phyloP scores from a whole-genome alignment of 2,329 filamentous ascomycete genomes.

The Penicillium sp. region DNA sequence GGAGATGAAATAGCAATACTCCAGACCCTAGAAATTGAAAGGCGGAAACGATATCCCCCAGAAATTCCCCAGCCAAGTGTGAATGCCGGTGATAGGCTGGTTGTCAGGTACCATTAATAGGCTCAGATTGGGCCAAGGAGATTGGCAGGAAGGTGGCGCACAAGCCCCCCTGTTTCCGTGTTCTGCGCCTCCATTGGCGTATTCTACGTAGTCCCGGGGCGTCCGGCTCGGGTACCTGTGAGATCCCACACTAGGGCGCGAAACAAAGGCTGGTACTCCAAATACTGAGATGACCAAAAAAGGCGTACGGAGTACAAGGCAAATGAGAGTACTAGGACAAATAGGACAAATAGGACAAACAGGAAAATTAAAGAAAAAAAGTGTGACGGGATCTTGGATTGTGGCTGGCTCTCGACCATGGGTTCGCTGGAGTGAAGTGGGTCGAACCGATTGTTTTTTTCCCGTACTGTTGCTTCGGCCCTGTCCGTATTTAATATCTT shows the following conservation, averaged over 20 bases:
- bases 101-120: not conserved
- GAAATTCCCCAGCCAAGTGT: not conserved
- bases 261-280: not conserved
- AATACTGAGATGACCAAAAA: too few species aligned
- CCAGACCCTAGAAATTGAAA: not conserved
- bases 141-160: not conserved
- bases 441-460: not conserved
- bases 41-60: constrained; percentile 1
- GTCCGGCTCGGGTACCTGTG: constrained; percentile 4
- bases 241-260: not conserved
- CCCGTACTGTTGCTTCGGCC: not conserved
- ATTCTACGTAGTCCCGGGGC: not conserved
- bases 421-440: not conserved
- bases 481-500: constrained; percentile 5
- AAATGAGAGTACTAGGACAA: too few species aligned
- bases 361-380: too few species aligned
- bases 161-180: not conserved
- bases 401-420: constrained; percentile 4
- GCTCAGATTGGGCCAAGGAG: constrained; percentile 2
- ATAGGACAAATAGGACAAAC: too few species aligned
- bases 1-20: not conserved
- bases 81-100: not conserved
- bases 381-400: not conserved
- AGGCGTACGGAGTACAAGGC: not conserved
- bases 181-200: not conserved